Evolutionary conservation across 78 protist genomes (phyloP).

Genomic region (Dictyostelium discoideum): dicty_2.7 NC_007088.5:811501-812000

Average conservation of each 20-base stretch:
- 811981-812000: too few relatives aligned
- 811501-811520: conserved; percentile 92
- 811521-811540: conserved; percentile 95
- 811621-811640: conserved; percentile 88
- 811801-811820: background rate
- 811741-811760: conserved; percentile 80
- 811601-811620: conserved; percentile 87
- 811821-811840: background rate
- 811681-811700: conserved; percentile 89
- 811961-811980: background rate
- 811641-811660: conserved; percentile 92
- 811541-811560: conserved; percentile 76
- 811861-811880: too few relatives aligned
- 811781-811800: background rate
- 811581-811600: conserved; percentile 87
- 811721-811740: conserved; percentile 80
- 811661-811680: conserved; percentile 56
- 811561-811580: conserved; percentile 78
- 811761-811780: background rate
- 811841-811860: too few relatives aligned
- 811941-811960: background rate
- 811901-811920: too few relatives aligned
- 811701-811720: conserved; percentile 87
- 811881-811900: too few relatives aligned
- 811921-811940: background rate